Percentiles rank a stretch among this genome's conserved stretches.
phyloP scores from a whole-genome alignment of 2,329 filamentous ascomycete species.

The Epichloe brachyelytri region DNA sequence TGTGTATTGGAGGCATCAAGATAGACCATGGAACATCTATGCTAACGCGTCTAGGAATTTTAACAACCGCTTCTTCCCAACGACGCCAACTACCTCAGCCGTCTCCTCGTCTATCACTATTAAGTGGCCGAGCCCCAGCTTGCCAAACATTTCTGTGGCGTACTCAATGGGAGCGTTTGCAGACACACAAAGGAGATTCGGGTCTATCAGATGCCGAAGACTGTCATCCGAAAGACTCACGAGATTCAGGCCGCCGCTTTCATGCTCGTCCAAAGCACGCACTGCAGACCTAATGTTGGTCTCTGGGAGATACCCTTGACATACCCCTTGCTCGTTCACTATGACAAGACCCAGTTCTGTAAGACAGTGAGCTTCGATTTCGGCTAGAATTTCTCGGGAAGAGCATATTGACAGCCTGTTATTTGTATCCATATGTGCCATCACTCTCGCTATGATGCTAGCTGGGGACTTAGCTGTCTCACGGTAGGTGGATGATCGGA shows the following conservation, averaged over 20 bases:
- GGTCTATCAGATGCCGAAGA: conserved; percentile 37
- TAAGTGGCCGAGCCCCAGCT: conserved; percentile 40
- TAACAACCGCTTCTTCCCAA: conserved; percentile 42
- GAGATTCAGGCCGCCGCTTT: conserved; percentile 8
- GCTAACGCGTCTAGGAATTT: conserved; percentile 3
- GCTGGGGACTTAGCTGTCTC: conserved; percentile 37
- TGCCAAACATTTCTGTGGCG: conserved; percentile 46
- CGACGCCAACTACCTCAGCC: conserved; percentile 35
- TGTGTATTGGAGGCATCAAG: neutral
- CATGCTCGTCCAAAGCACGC: conserved; percentile 15
- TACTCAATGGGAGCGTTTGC: conserved; percentile 43
- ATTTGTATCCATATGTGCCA: conserved; percentile 28
- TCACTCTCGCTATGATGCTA: conserved; percentile 44
- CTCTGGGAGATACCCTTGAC: conserved; percentile 43
- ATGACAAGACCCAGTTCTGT: conserved; percentile 46
- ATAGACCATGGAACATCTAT: neutral
- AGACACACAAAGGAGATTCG: conserved; percentile 38
- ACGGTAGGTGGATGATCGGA: conserved; percentile 21
- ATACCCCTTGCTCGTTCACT: conserved; percentile 31
- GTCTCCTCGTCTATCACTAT: conserved; percentile 39
- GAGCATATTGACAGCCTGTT: conserved; percentile 25
- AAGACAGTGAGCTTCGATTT: conserved; percentile 34
- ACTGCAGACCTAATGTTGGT: conserved; percentile 39
- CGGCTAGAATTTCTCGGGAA: conserved; percentile 31
- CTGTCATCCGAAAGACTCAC: conserved; percentile 18